These are phyloP conservation scores for Eragrostis nindensis DNA, from an alignment of 176 grass and related monocot species.

Conservation along the genomic window DNA sequence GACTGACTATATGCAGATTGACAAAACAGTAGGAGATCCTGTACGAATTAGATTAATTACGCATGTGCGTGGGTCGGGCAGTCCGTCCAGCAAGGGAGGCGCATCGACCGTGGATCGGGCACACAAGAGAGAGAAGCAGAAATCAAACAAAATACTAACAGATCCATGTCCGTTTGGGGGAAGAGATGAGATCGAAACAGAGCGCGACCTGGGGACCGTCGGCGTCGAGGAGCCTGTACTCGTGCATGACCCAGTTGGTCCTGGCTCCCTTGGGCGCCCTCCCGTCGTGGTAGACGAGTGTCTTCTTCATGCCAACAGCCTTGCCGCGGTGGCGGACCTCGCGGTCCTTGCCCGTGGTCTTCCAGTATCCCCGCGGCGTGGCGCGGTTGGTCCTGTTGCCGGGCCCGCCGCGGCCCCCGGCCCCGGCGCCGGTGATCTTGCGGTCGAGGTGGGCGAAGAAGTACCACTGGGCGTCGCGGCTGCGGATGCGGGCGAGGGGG, in stretches of 20 bases:
- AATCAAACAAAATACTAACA: not conserved
- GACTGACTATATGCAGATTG: not conserved
- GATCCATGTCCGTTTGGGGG: not conserved
- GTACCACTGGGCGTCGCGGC: conserved; percentile 97
- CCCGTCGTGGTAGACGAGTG: conserved; percentile 88
- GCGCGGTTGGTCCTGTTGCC: conserved; percentile 85
- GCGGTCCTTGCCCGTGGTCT: conserved; percentile 97
- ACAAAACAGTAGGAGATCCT: not conserved
- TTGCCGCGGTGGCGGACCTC: conserved; percentile 60
- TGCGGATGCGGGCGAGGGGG: conserved; percentile 70
- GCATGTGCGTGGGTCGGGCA: not conserved
- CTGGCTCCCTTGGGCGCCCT: conserved; percentile 80
- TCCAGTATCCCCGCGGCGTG: conserved; percentile 84
- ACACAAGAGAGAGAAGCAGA: not conserved
- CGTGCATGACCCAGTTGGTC: conserved; percentile 99
- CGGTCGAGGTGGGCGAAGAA: conserved; percentile 90
- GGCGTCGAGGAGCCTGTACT: conserved; percentile 69
- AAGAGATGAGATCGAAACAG: not conserved
- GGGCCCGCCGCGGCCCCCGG: conserved; percentile 35
- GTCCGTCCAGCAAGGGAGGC: too few relatives aligned
- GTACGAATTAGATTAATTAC: not conserved
- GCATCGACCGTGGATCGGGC: not conserved
- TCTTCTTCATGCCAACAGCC: conserved; percentile 91
- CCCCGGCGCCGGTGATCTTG: conserved; percentile 64
- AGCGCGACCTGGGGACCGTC: conserved; percentile 42